Evolutionary conservation across 148 eudicot species (phyloP), one percentile per base, ranked within the genome.

Genomic region (Vaccinium myrtillus): DNA sequence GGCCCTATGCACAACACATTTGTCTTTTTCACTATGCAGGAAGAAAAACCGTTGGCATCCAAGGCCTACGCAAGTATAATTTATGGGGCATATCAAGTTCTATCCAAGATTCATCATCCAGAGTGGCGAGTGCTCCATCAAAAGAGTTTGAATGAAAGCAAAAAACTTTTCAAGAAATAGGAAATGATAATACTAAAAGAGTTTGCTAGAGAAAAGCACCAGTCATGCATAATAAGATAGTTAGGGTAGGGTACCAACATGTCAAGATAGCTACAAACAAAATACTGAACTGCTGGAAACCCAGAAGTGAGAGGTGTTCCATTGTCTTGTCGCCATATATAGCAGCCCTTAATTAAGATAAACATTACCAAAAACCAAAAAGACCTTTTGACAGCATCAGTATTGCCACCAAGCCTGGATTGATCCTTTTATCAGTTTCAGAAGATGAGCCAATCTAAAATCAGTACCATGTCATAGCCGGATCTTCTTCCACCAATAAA

Each of bases 401-500:
- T 21, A 2, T 63, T n/a, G 25, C 27, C 25, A 63, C 27, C 69
- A 63, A 63, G 25, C 12, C 27, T n/a, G 25, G 69, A 63, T 63
- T 10, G 1, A 63, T 63, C 69, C 69, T 63, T 63, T 7, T 63
- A 63, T 18, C 25, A 6, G 2, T 6, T 59, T 59, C 65, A 59
- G 65, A 59, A 59, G 54, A 50, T 10, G 54, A 50, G 54, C 12
- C 54, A 50, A 50, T 50, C 54, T 50, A 50, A 50, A 50, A 50
- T 50, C 54, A 59, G 65, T 5, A 59, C n/a, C 65, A 59, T 19
- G 23, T 59, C 65, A 59, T 59, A 59, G 65, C 65, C 69, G 69
- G 69, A 63, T 63, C 80, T 50, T 55, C 56, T 55, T 79, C 81
- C 67, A 16, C 49, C 56, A 79, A 55, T 13, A 16, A 54, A 55